Base-by-base conservation (phyloP, 805 yeast genomes). In the Lachancea cidri region DNA sequence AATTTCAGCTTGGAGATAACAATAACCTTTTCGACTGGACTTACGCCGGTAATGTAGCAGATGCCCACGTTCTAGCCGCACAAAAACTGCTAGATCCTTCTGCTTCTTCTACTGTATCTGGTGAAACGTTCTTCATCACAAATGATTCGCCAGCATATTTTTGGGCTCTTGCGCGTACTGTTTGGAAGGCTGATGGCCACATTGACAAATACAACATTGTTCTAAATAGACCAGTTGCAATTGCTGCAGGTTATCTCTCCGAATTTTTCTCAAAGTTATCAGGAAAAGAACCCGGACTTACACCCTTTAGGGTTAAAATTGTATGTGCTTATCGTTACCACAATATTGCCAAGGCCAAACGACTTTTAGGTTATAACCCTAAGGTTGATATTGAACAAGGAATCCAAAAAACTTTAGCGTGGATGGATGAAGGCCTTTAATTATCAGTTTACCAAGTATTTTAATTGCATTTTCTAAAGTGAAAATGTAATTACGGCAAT, bases 21-120 rank as follows among this genome's bases (percentile, higher is more conserved):
- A 79, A 85, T 61, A 93, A 93, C 59, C 66, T 93, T 42, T 93
- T 91, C 55, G 99, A 93, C 62, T 89, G 96, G 86, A 87, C 98
- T 0, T 93, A 88, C 58, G 98, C 83, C n/a, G 98, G 97, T 9
- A 93, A 93, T 64, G 98, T 94, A 30, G 98, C 98, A 0, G 94
- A 88, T 64, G 83, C 97, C 7, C 99, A 93, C 61, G 91, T 91
- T 7, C 68, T 93, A 38, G 98, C 98, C 1, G 95, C 96, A 4
- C 68, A 83, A 55, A 81, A 81, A 61, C 62, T 89, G 15, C 62
- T 86, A 37, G 69, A 76, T 42, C 67, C 74, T 4, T 51, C 51
- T 5, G 51, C 67, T 13, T 67, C 73, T 7, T 43, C 54, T 1
- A 48, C 55, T 19, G 79, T 91, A 17, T 83, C 86, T 4, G 98